phyloP scores from a whole-genome alignment of 2,329 filamentous ascomycete species.

The Fusarium coicis region DNA sequence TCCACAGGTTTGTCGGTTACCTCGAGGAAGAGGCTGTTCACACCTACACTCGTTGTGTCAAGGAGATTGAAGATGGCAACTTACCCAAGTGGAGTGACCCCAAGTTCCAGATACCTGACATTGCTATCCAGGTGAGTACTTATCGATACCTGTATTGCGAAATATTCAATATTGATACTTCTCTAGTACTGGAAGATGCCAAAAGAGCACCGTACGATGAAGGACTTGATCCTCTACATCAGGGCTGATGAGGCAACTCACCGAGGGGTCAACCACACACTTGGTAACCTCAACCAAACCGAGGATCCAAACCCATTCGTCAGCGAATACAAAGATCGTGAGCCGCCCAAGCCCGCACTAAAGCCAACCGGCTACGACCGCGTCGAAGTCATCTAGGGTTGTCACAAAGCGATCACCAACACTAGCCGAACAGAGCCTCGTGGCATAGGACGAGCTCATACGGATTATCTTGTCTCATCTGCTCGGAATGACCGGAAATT shows the following conservation, averaged over 20 bases:
- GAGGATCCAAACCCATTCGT: constrained; percentile 94
- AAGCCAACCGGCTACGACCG: constrained; percentile 84
- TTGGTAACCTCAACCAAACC: constrained; percentile 86
- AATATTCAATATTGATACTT: constrained; percentile 2
- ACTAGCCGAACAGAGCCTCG: not conserved
- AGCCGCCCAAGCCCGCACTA: constrained; percentile 72
- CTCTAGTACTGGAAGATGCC: constrained; percentile 90
- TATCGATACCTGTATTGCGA: not conserved
- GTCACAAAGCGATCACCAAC: not conserved
- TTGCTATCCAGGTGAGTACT: constrained; percentile 72
- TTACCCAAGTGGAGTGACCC: constrained; percentile 81
- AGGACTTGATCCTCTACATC: constrained; percentile 87
- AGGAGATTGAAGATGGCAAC: constrained; percentile 85
- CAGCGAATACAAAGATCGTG: constrained; percentile 78
- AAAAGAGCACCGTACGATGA: constrained; percentile 83
- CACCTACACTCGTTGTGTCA: constrained; percentile 90
- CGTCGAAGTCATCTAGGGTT: constrained; percentile 74
- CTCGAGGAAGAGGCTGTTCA: constrained; percentile 97
- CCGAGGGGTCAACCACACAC: constrained; percentile 94
- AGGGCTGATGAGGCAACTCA: constrained; percentile 91
- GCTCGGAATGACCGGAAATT: not conserved
- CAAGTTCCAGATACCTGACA: constrained; percentile 82
- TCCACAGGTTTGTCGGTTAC: constrained; percentile 96
- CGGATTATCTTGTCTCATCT: not conserved
- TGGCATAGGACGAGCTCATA: not conserved